Evolutionary conservation across 208 protist species (phyloP), one percentile per base, ranked within the genome.

Genomic region (Paratrypanosoma confusum): DNA sequence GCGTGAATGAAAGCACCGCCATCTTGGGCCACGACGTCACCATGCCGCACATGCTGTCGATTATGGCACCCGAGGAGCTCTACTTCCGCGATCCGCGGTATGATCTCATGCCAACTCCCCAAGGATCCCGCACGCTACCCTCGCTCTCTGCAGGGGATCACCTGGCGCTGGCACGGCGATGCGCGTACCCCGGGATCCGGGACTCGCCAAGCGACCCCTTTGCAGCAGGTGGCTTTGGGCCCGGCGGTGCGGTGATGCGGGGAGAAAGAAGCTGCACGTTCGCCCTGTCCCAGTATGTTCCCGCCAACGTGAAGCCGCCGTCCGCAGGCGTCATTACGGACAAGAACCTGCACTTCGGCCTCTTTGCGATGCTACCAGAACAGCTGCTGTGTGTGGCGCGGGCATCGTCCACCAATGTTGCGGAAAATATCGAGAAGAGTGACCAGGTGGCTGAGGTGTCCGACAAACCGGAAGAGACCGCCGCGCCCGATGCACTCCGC

Each of bases 271-370:
- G 42, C n/a, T 71, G 63, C 39, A 10, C 21, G 2, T 71, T 71
- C 40, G 44, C 44, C n/a, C 32, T 25, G 0, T 69, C 60, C 21
- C 42, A 52, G 13, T 74, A 47, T 20, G 69, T 81, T 17, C 67
- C 79, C 25, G 42, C 24, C 8, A 39, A 33, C 16, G 71, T 53
- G 16, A 68, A 73, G 33, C 29, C 72, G 27, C 81, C 81, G 3
- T 50, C 59, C 3, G 75, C 63, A 10, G 81, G 76, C 16, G 76
- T 90, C 8, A 61, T 86, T 21, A 86, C 76, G 14, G 81, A 90
- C 10, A 67, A 71, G 14, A 84, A 83, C 49, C 53, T 82, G 6
- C 70, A 71, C 57, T 54, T 44, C 23, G 81, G 81, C 14, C 26
- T 44, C n/a, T 90, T 83, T 53, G 69, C 73, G 28, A 86, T 83